Percentiles rank a stretch among this genome's conserved stretches.
phyloP scores from a whole-genome alignment of 441 rosid species.

The Biscutella laevigata region DNA sequence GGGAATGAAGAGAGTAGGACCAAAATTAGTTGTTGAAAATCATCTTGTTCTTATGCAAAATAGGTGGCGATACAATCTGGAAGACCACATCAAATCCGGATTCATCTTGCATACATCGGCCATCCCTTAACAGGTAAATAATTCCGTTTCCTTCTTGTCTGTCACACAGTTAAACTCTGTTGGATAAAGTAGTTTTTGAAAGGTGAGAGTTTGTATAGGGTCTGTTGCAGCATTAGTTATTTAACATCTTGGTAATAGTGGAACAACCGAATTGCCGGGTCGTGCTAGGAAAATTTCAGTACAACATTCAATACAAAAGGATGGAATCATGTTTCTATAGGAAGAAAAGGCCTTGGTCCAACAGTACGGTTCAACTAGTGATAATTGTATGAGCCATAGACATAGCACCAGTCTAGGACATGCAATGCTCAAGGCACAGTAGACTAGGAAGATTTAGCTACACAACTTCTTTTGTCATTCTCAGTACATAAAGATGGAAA shows the following conservation, averaged over 20 bases:
- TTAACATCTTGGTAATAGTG: background rate
- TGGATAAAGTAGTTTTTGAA: constrained; percentile 1
- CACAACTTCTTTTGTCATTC: background rate
- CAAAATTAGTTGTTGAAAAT: background rate
- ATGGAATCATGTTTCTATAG: background rate
- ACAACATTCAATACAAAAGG: background rate
- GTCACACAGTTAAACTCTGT: background rate
- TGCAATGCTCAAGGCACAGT: background rate
- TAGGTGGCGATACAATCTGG: constrained; percentile 91
- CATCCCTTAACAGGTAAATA: constrained; percentile 70
- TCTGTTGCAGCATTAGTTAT: background rate
- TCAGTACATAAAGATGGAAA: constrained; percentile 5
- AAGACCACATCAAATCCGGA: constrained; percentile 88
- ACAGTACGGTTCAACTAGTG: background rate
- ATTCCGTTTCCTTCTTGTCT: background rate
- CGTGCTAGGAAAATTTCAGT: background rate
- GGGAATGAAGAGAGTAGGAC: background rate
- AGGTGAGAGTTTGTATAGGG: background rate
- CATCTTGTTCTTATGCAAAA: constrained; percentile 6
- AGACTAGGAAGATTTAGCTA: background rate
- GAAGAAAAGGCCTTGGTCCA: background rate
- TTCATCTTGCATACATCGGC: constrained; percentile 82
- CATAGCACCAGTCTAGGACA: background rate
- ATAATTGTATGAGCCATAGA: background rate
- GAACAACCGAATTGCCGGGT: background rate